A percentile compares a stretch with the other conserved stretches of the same genome.
These are phyloP conservation scores for Chaetomium tenue DNA, from an alignment of 495 filamentous ascomycete genomes.

Conservation along the genomic window DNA sequence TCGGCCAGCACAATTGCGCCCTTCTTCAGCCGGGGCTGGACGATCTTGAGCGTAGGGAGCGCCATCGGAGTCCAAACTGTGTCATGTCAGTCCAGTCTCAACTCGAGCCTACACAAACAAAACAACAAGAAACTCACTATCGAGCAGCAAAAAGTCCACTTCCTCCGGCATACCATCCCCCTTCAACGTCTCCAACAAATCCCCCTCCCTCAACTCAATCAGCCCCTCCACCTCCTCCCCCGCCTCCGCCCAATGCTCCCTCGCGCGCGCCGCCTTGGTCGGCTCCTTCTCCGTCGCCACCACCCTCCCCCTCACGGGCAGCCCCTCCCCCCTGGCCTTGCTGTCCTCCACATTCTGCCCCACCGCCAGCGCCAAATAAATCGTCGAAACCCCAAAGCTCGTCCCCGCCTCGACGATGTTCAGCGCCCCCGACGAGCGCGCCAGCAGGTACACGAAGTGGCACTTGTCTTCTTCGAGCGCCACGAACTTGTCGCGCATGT, in stretches of 20 bases:
- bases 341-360: constrained; percentile 7
- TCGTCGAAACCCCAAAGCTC: constrained; percentile 15
- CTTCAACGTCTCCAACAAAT: constrained; percentile 16
- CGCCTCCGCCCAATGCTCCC: constrained; percentile 17
- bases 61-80: constrained; percentile 15
- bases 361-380: constrained; percentile 11
- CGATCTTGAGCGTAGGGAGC: constrained; percentile 15
- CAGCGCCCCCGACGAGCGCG: constrained; percentile 6
- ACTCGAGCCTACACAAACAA: background rate
- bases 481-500: constrained; percentile 20
- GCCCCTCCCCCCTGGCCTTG: constrained; percentile 1
- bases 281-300: constrained; percentile 17
- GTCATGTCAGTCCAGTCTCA: background rate
- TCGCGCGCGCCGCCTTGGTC: constrained; percentile 13
- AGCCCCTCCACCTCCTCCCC: constrained; percentile 5
- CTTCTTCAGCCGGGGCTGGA: constrained; percentile 13
- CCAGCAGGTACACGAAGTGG: constrained; percentile 18
- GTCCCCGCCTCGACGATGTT: constrained; percentile 18
- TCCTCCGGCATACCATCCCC: constrained; percentile 10
- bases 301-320: background rate
- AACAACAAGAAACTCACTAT: background rate
- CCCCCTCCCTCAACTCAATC: constrained; percentile 13
- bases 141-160: constrained; percentile 13
- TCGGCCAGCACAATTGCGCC: constrained; percentile 8
- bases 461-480: constrained; percentile 18